Evolutionary conservation across 371 early-diverging fungal genomes (phyloP).

Genomic region (Parasitella parasitica): DNA sequence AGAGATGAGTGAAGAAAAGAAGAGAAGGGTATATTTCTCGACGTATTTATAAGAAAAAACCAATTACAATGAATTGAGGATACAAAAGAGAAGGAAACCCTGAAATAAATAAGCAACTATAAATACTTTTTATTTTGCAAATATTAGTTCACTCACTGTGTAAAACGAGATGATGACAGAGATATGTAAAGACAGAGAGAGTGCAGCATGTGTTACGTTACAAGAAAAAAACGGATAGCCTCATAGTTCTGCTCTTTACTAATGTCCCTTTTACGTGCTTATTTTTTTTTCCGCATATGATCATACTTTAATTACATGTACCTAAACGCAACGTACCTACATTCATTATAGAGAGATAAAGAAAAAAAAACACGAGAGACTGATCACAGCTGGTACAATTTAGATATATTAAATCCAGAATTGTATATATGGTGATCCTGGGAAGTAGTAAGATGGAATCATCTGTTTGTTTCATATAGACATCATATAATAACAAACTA

Average conservation of each 20-base stretch:
- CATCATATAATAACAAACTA: slow-evolving; percentile 13
- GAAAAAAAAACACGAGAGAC: neutral
- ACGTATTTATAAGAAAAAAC: neutral
- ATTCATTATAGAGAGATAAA: neutral
- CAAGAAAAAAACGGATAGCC: neutral
- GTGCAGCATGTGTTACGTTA: neutral
- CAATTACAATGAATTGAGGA: neutral
- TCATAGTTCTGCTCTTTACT: neutral
- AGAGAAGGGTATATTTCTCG: neutral
- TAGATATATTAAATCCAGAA: neutral
- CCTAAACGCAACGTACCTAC: too few species aligned
- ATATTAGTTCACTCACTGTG: neutral
- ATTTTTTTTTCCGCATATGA: neutral
- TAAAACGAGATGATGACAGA: neutral
- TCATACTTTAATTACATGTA: too few species aligned
- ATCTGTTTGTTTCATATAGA: slow-evolving; percentile 20
- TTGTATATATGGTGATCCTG: slow-evolving; percentile 1
- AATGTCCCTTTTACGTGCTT: neutral
- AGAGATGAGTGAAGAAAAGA: slow-evolving; percentile 5
- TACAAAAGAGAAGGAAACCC: neutral
- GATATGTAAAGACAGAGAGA: too few species aligned
- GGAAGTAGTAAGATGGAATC: slow-evolving; percentile 1
- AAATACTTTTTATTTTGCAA: slow-evolving; percentile 12
- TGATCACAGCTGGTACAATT: neutral
- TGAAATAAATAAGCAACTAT: neutral